phyloP scores from a whole-genome alignment of 768 basidiomycete species.

The Pisolithus sp. region DNA sequence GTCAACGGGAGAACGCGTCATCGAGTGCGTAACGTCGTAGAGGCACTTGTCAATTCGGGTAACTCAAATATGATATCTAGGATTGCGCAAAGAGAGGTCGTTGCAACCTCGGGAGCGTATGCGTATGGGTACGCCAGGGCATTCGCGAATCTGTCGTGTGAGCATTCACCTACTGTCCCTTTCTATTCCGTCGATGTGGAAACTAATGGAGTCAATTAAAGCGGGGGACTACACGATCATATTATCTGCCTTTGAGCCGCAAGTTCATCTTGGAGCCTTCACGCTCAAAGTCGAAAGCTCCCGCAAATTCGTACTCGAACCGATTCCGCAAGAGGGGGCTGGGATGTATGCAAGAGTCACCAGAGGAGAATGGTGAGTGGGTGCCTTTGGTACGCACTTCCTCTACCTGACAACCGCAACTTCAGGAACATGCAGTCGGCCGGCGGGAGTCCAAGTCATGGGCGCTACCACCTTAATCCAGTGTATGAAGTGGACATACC shows the following conservation, averaged over 20 bases:
- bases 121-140: constrained; percentile 66
- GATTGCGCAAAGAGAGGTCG: constrained; percentile 60
- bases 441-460: constrained; percentile 62
- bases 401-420: neutral
- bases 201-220: constrained; percentile 7
- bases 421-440: constrained; percentile 53
- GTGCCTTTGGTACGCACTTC: neutral
- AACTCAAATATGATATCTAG: constrained; percentile 24
- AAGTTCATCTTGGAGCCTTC: constrained; percentile 56
- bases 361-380: constrained; percentile 66
- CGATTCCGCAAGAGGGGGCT: constrained; percentile 81
- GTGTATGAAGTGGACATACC: constrained; percentile 55
- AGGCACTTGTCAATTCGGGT: neutral
- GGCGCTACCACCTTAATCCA: constrained; percentile 64
- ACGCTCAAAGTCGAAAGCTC: constrained; percentile 59
- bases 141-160: constrained; percentile 49
- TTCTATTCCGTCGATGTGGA: neutral
- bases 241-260: constrained; percentile 80
- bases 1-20: constrained; percentile 67
- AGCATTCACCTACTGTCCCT: constrained; percentile 7
- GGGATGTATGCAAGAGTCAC: constrained; percentile 77
- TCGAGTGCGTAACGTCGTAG: constrained; percentile 51
- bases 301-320: constrained; percentile 49
- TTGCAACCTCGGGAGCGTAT: constrained; percentile 74
- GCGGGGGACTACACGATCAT: constrained; percentile 75